Conservation (phyloP, 192 early-diverging fungal species). For the Spizellomyces punctatus region DNA sequence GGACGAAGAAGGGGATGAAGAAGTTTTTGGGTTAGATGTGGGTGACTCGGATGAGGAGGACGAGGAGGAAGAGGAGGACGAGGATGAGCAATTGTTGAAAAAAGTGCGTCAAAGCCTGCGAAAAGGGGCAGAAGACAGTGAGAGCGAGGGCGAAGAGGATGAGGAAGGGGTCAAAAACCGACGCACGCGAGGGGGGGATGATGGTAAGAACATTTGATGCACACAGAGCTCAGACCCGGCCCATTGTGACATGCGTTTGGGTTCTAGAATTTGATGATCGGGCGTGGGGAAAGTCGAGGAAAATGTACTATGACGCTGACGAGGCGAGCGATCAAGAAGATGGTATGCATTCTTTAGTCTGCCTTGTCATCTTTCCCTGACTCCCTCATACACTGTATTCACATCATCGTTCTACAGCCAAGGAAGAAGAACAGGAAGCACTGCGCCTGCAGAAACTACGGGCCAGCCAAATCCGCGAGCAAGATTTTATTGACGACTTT, state of each 20-base stretch:
- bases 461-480: slow-evolving; percentile 77
- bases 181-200: neutral
- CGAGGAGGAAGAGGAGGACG: slow-evolving; percentile 38
- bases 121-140: slow-evolving; percentile 34
- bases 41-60: slow-evolving; percentile 39
- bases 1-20: slow-evolving; percentile 72
- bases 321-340: slow-evolving; percentile 74
- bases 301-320: slow-evolving; percentile 86
- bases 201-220: neutral
- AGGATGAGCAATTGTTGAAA: slow-evolving; percentile 40
- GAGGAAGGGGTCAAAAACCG: neutral
- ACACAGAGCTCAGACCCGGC: neutral
- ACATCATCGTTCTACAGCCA: slow-evolving; percentile 37
- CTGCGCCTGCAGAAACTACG: slow-evolving; percentile 81
- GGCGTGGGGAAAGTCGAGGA: slow-evolving; percentile 78
- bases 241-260: neutral
- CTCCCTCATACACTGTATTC: neutral
- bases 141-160: slow-evolving; percentile 21
- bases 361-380: neutral
- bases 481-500: slow-evolving; percentile 80
- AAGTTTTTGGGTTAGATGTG: slow-evolving; percentile 74
- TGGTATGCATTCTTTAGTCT: slow-evolving; percentile 34
- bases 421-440: slow-evolving; percentile 88
- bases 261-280: slow-evolving; percentile 47
- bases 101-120: slow-evolving; percentile 8